These are phyloP conservation scores for Berkeleyomyces rouxiae DNA, from an alignment of 2,329 filamentous ascomycete genomes.

Conservation along the genomic window DNA sequence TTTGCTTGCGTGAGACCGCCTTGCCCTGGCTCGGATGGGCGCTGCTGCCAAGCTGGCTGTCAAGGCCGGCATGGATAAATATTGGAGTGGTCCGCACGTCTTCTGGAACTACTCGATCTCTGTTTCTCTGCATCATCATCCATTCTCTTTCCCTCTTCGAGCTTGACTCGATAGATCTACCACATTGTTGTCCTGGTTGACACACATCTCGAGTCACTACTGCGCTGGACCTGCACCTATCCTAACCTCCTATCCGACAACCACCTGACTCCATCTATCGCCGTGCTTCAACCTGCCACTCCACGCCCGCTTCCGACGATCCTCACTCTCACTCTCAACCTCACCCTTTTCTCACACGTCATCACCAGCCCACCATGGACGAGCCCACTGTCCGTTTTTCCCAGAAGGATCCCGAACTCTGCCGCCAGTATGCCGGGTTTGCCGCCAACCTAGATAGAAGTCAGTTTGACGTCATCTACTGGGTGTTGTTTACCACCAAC, in stretches of 20 bases:
- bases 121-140: neutral
- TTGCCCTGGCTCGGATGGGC: neutral
- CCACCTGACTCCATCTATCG: neutral
- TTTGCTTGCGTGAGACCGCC: conserved; percentile 1
- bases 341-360: neutral
- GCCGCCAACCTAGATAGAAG: conserved; percentile 25
- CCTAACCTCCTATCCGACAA: neutral
- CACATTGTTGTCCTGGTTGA: conserved; percentile 1
- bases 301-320: neutral
- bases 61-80: neutral
- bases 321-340: neutral
- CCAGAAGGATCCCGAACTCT: conserved; percentile 20
- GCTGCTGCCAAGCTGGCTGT: neutral
- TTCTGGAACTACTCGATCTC: neutral
- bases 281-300: neutral
- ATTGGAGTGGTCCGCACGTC: neutral
- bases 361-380: conserved; percentile 1
- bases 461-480: conserved; percentile 32
- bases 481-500: conserved; percentile 29
- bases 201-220: neutral
- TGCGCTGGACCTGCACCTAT: too few relatives aligned
- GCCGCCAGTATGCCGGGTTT: conserved; percentile 27
- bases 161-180: neutral
- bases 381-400: conserved; percentile 7
- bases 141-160: neutral